phyloP scores from a whole-genome alignment of 2,329 filamentous ascomycete genomes.

The Colletotrichum higginsianum region DNA sequence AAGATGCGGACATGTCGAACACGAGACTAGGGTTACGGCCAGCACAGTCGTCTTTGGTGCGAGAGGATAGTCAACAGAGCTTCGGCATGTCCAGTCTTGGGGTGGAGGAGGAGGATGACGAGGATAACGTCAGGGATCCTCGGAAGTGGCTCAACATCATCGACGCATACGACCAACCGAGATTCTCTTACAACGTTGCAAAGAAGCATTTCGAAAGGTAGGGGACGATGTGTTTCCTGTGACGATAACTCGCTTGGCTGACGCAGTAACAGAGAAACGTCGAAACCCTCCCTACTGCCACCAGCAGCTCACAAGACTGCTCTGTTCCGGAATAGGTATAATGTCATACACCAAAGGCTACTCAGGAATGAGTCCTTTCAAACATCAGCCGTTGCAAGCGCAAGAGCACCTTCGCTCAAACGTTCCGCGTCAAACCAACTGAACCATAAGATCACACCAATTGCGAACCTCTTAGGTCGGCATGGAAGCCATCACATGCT shows the following conservation, averaged over 20 bases:
- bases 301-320: slow-evolving; percentile 85
- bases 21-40: slow-evolving; percentile 71
- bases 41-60: slow-evolving; percentile 55
- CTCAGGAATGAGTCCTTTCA: slow-evolving; percentile 96
- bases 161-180: slow-evolving; percentile 87
- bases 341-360: slow-evolving; percentile 91
- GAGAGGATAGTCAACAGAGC: slow-evolving; percentile 77
- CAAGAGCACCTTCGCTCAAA: slow-evolving; percentile 65
- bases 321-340: slow-evolving; percentile 90
- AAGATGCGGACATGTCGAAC: slow-evolving; percentile 66
- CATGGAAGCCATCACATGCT: slow-evolving; percentile 89
- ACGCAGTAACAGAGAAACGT: slow-evolving; percentile 64
- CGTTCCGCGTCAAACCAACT: slow-evolving; percentile 75
- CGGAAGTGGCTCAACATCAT: slow-evolving; percentile 89
- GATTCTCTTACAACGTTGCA: slow-evolving; percentile 79
- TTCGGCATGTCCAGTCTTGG: slow-evolving; percentile 72
- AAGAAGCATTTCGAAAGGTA: slow-evolving; percentile 94
- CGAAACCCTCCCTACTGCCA: slow-evolving; percentile 81
- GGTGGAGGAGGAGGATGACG: slow-evolving; percentile 68
- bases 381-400: slow-evolving; percentile 80
- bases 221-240: slow-evolving; percentile 29
- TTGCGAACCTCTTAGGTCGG: slow-evolving; percentile 81
- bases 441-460: slow-evolving; percentile 90
- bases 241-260: slow-evolving; percentile 34
- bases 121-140: slow-evolving; percentile 76